phyloP scores from a whole-genome alignment of 2,329 filamentous ascomycete genomes.

The Colletotrichum sp. region DNA sequence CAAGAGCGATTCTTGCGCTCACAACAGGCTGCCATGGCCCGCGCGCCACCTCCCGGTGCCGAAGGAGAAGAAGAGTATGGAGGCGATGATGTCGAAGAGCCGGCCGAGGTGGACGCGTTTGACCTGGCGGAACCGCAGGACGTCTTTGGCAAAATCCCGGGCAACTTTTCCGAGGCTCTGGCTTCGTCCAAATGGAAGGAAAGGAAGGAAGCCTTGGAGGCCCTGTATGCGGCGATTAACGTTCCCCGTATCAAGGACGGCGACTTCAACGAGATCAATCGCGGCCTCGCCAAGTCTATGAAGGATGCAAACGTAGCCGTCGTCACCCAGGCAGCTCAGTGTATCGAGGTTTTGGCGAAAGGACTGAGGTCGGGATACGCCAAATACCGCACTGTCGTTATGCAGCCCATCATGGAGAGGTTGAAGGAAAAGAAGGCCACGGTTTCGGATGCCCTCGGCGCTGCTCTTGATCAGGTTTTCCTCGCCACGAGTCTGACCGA shows the following conservation, averaged over 20 bases:
- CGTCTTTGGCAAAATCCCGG: conserved; percentile 79
- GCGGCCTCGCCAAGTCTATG: conserved; percentile 92
- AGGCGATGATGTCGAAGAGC: conserved; percentile 64
- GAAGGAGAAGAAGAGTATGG: conserved; percentile 65
- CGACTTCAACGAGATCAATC: conserved; percentile 83
- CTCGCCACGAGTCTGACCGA: conserved; percentile 75
- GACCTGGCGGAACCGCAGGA: conserved; percentile 88
- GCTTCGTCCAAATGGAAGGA: conserved; percentile 98
- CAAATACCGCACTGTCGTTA: conserved; percentile 81
- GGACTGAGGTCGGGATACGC: conserved; percentile 79
- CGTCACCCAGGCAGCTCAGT: conserved; percentile 90
- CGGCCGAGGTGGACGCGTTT: conserved; percentile 78
- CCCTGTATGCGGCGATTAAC: conserved; percentile 76
- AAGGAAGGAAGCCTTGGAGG: conserved; percentile 91
- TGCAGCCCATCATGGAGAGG: conserved; percentile 91
- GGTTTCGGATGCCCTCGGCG: conserved; percentile 86
- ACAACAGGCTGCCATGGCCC: conserved; percentile 83
- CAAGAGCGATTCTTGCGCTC: conserved; percentile 88
- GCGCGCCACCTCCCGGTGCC: conserved; percentile 65
- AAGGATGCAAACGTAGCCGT: conserved; percentile 98
- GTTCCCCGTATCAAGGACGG: conserved; percentile 92
- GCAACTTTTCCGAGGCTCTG: conserved; percentile 82
- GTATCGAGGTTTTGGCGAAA: conserved; percentile 87
- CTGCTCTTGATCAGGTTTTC: conserved; percentile 77
- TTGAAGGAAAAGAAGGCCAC: conserved; percentile 96